Conservation (phyloP, 2,329 filamentous ascomycete genomes). For the Colletotrichum caudatum region DNA sequence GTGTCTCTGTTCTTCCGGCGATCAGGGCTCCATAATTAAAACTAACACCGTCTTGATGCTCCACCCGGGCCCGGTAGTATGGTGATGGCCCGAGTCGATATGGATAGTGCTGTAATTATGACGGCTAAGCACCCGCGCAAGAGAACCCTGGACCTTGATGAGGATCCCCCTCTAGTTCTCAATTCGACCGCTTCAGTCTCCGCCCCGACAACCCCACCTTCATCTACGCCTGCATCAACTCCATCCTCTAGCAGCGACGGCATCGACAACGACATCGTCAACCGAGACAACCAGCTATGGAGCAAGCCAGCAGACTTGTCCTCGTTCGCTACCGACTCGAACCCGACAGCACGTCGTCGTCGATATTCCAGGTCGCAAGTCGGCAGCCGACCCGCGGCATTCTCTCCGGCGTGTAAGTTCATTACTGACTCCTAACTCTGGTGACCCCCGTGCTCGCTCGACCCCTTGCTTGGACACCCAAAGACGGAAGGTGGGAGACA, state of each 20-base stretch:
- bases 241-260: neutral
- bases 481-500: too few relatives aligned
- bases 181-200: slow-evolving; percentile 9
- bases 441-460: neutral
- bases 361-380: slow-evolving; percentile 13
- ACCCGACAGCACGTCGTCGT: slow-evolving; percentile 19
- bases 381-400: slow-evolving; percentile 3
- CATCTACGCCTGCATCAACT: slow-evolving; percentile 1
- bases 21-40: slow-evolving; percentile 16
- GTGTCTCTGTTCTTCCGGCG: slow-evolving; percentile 11
- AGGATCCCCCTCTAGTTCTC: slow-evolving; percentile 15
- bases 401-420: slow-evolving; percentile 14
- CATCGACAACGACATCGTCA: neutral
- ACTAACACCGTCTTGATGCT: slow-evolving; percentile 12
- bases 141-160: slow-evolving; percentile 15
- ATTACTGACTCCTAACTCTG: neutral
- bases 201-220: slow-evolving; percentile 17
- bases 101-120: slow-evolving; percentile 5
- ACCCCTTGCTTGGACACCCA: neutral
- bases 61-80: neutral
- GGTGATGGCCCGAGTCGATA: neutral
- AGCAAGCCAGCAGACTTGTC: neutral
- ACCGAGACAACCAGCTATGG: neutral
- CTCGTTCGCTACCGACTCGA: neutral
- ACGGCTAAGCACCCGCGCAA: slow-evolving; percentile 14